Evolutionary conservation across 2,329 filamentous ascomycete species (phyloP).

Genomic region (Bimuria novae-zelandiae): DNA sequence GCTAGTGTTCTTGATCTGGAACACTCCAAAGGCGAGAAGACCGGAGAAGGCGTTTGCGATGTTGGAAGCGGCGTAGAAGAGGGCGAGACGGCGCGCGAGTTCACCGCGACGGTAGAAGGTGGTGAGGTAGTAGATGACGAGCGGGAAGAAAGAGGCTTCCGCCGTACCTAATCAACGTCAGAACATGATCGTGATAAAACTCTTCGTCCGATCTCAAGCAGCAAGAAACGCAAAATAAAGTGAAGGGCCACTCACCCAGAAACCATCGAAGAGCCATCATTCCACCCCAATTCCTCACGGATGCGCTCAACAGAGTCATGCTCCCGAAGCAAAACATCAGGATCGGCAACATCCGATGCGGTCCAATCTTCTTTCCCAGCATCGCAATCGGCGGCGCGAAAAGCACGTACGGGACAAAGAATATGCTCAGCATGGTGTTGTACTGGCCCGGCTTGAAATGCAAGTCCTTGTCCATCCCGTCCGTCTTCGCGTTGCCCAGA

Average conservation of each 20-base stretch:
- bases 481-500: conserved; percentile 51
- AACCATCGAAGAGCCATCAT: conserved; percentile 72
- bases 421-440: conserved; percentile 69
- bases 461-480: conserved; percentile 57
- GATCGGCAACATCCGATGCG: conserved; percentile 65
- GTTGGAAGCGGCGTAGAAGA: conserved; percentile 77
- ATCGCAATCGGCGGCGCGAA: conserved; percentile 69
- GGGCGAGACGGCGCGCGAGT: conserved; percentile 69
- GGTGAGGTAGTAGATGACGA: conserved; percentile 66
- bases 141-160: conserved; percentile 70
- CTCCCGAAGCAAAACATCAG: conserved; percentile 72
- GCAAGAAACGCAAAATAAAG: not conserved
- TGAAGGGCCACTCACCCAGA: conserved; percentile 52
- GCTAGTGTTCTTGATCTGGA: conserved; percentile 55
- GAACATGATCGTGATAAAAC: not conserved
- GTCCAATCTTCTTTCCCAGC: conserved; percentile 70
- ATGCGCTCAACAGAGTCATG: conserved; percentile 64
- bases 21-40: conserved; percentile 64
- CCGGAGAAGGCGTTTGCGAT: conserved; percentile 72
- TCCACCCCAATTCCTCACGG: conserved; percentile 64
- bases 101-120: conserved; percentile 73
- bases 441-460: conserved; percentile 67
- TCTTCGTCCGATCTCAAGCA: too few relatives aligned
- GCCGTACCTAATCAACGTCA: conserved; percentile 53
- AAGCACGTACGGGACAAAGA: conserved; percentile 76